Percentiles rank a stretch among this genome's conserved stretches.
Conservation (phyloP, 225 moss, liverwort and hornwort species). For the Climacium dendroides region DNA sequence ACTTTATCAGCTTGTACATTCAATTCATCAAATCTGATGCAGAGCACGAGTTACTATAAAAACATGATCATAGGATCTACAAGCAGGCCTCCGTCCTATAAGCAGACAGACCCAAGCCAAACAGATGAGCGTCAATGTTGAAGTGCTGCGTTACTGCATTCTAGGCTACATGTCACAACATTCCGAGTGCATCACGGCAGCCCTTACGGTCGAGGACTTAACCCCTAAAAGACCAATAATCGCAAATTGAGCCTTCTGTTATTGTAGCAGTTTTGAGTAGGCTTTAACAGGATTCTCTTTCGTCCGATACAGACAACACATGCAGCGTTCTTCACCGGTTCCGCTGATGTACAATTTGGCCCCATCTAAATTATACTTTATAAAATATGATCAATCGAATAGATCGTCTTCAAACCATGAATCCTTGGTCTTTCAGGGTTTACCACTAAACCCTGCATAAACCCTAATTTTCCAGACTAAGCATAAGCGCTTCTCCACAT, state of each 20-base stretch:
- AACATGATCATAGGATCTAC: background rate
- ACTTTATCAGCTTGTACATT: background rate
- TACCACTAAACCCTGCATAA: slow-evolving; percentile 28
- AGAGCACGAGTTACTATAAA: background rate
- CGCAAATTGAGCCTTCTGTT: background rate
- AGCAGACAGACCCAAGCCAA: background rate
- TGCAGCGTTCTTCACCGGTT: background rate
- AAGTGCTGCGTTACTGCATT: background rate
- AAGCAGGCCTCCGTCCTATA: background rate
- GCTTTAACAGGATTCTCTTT: background rate
- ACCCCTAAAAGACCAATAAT: background rate
- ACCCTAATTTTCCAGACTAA: background rate
- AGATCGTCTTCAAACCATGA: background rate
- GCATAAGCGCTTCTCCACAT: background rate
- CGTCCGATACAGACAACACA: background rate
- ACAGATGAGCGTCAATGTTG: background rate
- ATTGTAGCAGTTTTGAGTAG: background rate
- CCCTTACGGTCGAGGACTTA: background rate
- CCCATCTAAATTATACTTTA: background rate
- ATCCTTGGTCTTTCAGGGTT: background rate
- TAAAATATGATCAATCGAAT: background rate
- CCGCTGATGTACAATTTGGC: background rate
- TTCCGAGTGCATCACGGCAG: background rate
- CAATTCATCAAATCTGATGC: background rate
- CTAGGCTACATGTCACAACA: background rate